These are phyloP conservation scores for Phytophthora fragariaefolia DNA, from an alignment of 352 stramenopile species.

Conservation along the genomic window DNA sequence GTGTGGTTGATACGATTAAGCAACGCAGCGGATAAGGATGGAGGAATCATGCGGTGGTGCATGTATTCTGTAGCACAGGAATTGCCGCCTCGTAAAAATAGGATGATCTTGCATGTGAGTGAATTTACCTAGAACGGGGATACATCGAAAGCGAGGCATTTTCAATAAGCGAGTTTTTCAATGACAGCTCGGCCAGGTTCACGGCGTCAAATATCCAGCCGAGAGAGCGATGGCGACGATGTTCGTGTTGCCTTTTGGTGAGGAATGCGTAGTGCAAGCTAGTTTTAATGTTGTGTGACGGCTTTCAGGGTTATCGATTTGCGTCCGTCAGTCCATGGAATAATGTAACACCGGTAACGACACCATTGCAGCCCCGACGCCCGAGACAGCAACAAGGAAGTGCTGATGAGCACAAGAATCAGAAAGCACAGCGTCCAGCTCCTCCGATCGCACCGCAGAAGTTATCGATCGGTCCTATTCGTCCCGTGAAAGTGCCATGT, in stretches of 20 bases:
- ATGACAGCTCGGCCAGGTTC: slow-evolving; percentile 23
- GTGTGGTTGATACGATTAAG: no score
- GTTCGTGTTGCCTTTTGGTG: neutral
- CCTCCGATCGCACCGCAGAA: slow-evolving; percentile 20
- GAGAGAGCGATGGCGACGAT: slow-evolving; percentile 20
- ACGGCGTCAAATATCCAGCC: slow-evolving; percentile 17
- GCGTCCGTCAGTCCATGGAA: slow-evolving; percentile 32
- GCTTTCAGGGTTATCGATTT: slow-evolving; percentile 19
- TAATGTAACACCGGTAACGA: slow-evolving; percentile 22
- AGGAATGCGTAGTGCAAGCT: neutral
- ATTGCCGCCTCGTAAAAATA: slow-evolving; percentile 20
- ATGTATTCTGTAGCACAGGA: no score
- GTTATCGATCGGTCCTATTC: slow-evolving; percentile 28
- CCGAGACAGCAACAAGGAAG: slow-evolving; percentile 5
- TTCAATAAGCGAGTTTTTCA: neutral
- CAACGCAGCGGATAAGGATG: no score
- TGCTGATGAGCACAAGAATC: slow-evolving; percentile 2
- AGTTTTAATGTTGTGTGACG: neutral
- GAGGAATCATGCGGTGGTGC: no score
- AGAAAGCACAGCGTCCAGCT: slow-evolving; percentile 8
- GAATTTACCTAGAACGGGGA: neutral
- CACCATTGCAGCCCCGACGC: slow-evolving; percentile 22
- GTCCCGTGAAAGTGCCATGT: slow-evolving; percentile 32
- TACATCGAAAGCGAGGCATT: neutral
- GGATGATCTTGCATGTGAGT: neutral